Evolutionary conservation across 2,329 filamentous ascomycete genomes (phyloP).

Genomic region (Kalaharituber pfeilii): DNA sequence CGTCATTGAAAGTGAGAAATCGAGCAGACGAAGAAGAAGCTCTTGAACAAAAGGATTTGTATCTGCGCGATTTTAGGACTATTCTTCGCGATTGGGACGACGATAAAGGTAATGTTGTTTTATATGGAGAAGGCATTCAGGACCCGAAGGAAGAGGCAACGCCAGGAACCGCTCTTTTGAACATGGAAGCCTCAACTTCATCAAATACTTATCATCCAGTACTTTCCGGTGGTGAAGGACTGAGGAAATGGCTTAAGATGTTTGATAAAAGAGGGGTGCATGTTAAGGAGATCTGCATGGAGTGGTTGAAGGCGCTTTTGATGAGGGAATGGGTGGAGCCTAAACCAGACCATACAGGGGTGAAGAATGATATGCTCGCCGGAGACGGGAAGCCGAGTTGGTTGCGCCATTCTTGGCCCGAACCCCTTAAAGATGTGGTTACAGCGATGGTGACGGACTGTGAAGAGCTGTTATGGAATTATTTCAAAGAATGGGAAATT

Average conservation of each 20-base stretch:
- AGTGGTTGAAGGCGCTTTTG: slow-evolving; percentile 34
- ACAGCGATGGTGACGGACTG: slow-evolving; percentile 17
- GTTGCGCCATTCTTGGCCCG: slow-evolving; percentile 21
- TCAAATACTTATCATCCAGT: slow-evolving; percentile 32
- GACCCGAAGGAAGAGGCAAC: slow-evolving; percentile 14
- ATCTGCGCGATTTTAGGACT: slow-evolving; percentile 26
- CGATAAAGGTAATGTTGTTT: slow-evolving; percentile 25
- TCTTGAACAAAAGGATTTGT: slow-evolving; percentile 12
- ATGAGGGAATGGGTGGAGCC: slow-evolving; percentile 1
- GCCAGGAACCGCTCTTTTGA: slow-evolving; percentile 17
- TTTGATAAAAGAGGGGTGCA: slow-evolving; percentile 37
- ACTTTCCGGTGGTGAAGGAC: slow-evolving; percentile 38
- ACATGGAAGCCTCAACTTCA: slow-evolving; percentile 25
- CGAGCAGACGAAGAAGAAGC: slow-evolving; percentile 12
- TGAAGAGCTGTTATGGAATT: slow-evolving; percentile 18
- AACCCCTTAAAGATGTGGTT: slow-evolving; percentile 18
- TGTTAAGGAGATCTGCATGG: slow-evolving; percentile 40
- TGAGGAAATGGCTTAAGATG: slow-evolving; percentile 36
- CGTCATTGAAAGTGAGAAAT: slow-evolving; percentile 15
- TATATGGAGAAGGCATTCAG: slow-evolving; percentile 23
- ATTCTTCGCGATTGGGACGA: slow-evolving; percentile 28
- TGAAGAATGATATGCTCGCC: slow-evolving; percentile 2
- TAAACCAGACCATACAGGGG: background rate
- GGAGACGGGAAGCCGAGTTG: slow-evolving; percentile 15
- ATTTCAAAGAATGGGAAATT: slow-evolving; percentile 17